phyloP scores from a whole-genome alignment of 2,329 filamentous ascomycete species.

The Fusarium camptoceras region DNA sequence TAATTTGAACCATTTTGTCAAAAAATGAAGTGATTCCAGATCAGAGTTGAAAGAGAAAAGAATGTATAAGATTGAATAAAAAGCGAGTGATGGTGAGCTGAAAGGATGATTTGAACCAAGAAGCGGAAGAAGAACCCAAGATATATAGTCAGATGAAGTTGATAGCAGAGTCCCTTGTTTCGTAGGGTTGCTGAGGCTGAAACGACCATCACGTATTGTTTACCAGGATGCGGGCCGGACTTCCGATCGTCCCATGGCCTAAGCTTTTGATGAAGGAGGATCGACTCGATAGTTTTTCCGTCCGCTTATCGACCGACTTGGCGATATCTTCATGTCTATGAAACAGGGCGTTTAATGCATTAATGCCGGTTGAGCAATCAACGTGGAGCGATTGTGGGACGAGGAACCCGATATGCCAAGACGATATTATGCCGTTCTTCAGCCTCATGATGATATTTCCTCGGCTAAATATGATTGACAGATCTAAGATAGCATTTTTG shows the following conservation, averaged over 20 bases:
- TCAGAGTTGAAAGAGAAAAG: constrained; percentile 22
- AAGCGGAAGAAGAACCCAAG: background rate
- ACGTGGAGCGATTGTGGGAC: constrained; percentile 2
- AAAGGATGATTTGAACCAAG: background rate
- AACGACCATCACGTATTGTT: constrained; percentile 28
- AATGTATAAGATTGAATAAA: constrained; percentile 19
- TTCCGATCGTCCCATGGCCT: constrained; percentile 27
- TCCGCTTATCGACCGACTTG: constrained; percentile 30
- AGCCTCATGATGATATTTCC: background rate
- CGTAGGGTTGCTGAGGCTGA: constrained; percentile 34
- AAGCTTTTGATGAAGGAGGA: constrained; percentile 36
- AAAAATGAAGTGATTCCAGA: constrained; percentile 15
- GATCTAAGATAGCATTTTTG: background rate
- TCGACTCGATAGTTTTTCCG: constrained; percentile 37
- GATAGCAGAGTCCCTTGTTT: constrained; percentile 3
- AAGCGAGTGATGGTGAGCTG: constrained; percentile 24
- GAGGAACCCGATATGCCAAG: constrained; percentile 12
- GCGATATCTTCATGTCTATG: constrained; percentile 22
- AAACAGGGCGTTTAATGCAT: constrained; percentile 11
- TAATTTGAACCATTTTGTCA: constrained; percentile 42
- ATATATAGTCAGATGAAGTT: background rate
- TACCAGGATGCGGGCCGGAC: constrained; percentile 14
- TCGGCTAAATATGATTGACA: background rate
- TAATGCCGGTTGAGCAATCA: background rate
- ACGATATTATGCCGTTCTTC: constrained; percentile 1